Percentiles rank a stretch among this genome's conserved stretches.
Conservation (phyloP, 306 rosid genomes). For the Rosa multiflora region DNA sequence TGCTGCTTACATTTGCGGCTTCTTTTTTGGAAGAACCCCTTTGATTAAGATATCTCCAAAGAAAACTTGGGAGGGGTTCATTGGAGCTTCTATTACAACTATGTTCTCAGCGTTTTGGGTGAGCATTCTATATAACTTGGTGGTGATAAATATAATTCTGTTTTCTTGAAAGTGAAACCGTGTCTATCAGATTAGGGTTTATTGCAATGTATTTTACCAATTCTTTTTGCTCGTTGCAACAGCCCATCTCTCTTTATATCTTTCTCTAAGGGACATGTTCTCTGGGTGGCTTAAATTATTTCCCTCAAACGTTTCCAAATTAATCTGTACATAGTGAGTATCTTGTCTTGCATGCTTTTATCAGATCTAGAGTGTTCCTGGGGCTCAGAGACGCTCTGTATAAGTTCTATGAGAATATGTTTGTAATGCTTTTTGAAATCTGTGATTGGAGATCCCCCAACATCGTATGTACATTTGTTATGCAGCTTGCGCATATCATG, state of each 20-base stretch:
- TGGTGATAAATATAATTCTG: background rate
- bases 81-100: conserved; percentile 95
- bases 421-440: conserved; percentile 4
- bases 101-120: conserved; percentile 95
- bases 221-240: background rate
- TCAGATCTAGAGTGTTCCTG: background rate
- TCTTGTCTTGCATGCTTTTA: background rate
- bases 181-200: background rate
- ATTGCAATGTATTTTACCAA: background rate
- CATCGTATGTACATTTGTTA: conserved; percentile 29
- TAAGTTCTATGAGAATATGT: background rate
- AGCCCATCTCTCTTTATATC: no score
- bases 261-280: background rate
- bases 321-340: background rate
- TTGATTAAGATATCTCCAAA: conserved; percentile 96
- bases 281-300: background rate
- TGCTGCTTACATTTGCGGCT: conserved; percentile 88
- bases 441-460: conserved; percentile 22
- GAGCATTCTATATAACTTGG: conserved; percentile 31
- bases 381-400: background rate
- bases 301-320: background rate
- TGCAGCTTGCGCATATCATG: conserved; percentile 94
- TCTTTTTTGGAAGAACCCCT: conserved; percentile 96
- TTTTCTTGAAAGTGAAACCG: background rate
- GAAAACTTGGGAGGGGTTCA: conserved; percentile 99